Percentiles rank a stretch among this genome's conserved stretches.
phyloP scores from a whole-genome alignment of 116 monocot species.

The Zostera marina region DNA sequence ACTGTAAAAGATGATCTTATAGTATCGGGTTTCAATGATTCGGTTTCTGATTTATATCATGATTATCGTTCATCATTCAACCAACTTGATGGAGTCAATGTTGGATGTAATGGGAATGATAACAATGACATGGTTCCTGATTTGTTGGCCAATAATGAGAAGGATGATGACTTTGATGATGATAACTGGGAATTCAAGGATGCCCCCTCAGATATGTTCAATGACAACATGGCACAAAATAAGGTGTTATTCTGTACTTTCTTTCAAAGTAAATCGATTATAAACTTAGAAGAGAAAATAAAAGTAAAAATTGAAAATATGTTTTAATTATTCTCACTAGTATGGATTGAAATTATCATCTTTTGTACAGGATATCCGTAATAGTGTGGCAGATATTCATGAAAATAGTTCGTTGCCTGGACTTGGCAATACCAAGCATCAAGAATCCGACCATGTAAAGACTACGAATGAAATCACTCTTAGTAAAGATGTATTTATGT shows the following conservation, averaged over 20 bases:
- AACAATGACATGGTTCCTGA: background rate
- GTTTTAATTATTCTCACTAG: background rate
- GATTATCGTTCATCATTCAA: no score
- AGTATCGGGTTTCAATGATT: background rate
- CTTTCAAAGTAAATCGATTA: background rate
- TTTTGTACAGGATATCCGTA: background rate
- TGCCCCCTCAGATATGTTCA: background rate
- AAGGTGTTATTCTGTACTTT: background rate
- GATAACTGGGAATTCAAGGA: conserved; percentile 9
- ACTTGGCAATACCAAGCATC: background rate
- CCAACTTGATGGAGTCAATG: background rate
- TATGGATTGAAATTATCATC: background rate
- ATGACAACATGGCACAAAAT: no score
- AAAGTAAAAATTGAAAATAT: background rate
- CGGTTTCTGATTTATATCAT: background rate
- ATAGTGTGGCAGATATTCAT: background rate
- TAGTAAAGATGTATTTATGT: background rate
- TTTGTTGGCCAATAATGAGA: background rate
- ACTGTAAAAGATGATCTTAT: background rate
- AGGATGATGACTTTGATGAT: background rate
- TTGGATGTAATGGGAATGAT: background rate
- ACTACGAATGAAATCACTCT: background rate
- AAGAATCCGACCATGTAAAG: background rate
- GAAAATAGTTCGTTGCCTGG: background rate
- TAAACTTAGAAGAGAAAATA: background rate